Conservation (phyloP, 2,329 filamentous ascomycete genomes). For the Aaosphaeria arxii region DNA sequence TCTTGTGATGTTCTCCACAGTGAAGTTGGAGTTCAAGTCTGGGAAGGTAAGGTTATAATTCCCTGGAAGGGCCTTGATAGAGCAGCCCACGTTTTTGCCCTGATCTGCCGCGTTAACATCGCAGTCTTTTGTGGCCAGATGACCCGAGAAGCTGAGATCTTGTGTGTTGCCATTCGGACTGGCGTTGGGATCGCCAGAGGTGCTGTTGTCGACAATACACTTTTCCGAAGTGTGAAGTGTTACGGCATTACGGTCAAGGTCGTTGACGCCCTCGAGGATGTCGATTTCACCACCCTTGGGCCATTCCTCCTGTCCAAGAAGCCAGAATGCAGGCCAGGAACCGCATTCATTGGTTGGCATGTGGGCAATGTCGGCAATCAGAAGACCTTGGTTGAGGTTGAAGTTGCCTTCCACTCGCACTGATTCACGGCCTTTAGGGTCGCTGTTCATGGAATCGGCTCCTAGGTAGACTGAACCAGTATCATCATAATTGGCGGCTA, state of each 20-base stretch:
- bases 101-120: constrained; percentile 33
- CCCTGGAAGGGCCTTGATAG: constrained; percentile 25
- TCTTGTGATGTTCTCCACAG: too few species aligned
- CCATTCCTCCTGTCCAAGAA: constrained; percentile 25
- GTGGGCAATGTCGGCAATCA: constrained; percentile 32
- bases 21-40: too few species aligned
- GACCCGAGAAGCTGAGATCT: constrained; percentile 39
- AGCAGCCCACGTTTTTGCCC: constrained; percentile 34
- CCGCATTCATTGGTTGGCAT: constrained; percentile 33
- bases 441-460: constrained; percentile 12
- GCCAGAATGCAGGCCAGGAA: constrained; percentile 33
- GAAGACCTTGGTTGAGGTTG: constrained; percentile 26
- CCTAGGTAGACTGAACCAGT: constrained; percentile 1
- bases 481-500: constrained; percentile 1
- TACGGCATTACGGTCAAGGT: constrained; percentile 20
- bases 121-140: constrained; percentile 46
- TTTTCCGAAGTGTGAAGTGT: constrained; percentile 30
- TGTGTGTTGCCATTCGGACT: not conserved
- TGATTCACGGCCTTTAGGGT: constrained; percentile 22
- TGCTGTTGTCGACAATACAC: constrained; percentile 19
- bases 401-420: constrained; percentile 31
- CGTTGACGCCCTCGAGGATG: constrained; percentile 36
- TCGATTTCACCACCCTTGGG: constrained; percentile 34
- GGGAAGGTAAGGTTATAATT: not conserved
- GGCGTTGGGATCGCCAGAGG: not conserved